Evolutionary conservation across 1,284 basidiomycete genomes (phyloP).

Genomic region (Dichomitus squalens): DNA sequence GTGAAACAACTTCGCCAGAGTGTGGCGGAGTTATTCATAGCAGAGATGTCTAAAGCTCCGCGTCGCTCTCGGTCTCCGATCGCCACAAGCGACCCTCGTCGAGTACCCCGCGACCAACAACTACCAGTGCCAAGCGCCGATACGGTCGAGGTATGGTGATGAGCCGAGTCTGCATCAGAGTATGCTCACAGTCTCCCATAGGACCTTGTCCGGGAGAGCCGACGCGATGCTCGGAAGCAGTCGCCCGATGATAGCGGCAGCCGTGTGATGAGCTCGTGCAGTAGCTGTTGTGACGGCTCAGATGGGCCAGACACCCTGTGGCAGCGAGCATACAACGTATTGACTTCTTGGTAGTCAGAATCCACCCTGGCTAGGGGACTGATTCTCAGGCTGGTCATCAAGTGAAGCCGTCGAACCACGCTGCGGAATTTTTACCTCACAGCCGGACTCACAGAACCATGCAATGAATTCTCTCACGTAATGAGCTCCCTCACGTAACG

Average conservation of each 20-base stretch:
- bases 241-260: neutral
- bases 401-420: no score
- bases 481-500: no score
- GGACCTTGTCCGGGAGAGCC: neutral
- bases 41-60: neutral
- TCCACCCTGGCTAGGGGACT: no score
- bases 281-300: neutral
- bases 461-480: no score
- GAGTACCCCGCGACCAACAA: neutral
- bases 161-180: neutral
- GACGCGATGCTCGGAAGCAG: neutral
- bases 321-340: neutral
- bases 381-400: no score
- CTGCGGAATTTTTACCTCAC: no score
- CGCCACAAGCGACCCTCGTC: neutral
- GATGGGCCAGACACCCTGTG: neutral
- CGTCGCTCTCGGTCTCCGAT: neutral
- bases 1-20: neutral
- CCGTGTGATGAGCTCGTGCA: neutral
- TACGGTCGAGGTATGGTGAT: neutral
- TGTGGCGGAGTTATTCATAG: neutral
- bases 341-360: neutral
- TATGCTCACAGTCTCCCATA: neutral
- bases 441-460: no score
- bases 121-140: neutral